Conservation (phyloP, 345 rosid genomes). For the Syzygium aromaticum region DNA sequence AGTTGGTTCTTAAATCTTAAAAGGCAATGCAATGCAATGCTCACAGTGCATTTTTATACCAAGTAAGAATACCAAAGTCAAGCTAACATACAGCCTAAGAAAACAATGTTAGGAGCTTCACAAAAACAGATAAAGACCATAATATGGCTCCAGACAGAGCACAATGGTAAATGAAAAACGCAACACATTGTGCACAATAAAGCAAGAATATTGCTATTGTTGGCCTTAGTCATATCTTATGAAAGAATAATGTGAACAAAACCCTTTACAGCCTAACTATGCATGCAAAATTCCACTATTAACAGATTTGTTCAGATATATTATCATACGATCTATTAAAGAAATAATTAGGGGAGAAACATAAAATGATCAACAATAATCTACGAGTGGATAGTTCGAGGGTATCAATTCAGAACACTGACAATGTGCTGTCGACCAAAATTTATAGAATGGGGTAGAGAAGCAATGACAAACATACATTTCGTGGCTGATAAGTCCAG, state of each 20-base stretch:
- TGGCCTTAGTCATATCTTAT: not conserved
- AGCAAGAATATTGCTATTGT: not conserved
- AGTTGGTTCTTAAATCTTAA: no score
- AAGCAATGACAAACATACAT: not conserved
- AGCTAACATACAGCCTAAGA: not conserved
- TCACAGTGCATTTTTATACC: not conserved
- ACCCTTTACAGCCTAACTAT: no score
- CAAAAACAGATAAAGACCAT: not conserved
- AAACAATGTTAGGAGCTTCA: not conserved
- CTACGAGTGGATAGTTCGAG: not conserved
- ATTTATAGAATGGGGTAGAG: not conserved
- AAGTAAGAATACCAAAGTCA: not conserved
- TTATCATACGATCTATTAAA: not conserved
- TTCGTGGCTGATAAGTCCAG: not conserved
- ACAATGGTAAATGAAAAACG: not conserved
- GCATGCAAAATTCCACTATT: no score
- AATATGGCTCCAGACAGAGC: not conserved
- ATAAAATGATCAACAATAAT: not conserved
- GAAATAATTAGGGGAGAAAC: not conserved
- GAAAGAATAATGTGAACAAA: not conserved
- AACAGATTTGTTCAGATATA: no score
- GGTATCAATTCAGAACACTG: not conserved
- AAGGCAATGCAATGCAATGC: not conserved
- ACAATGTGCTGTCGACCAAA: not conserved
- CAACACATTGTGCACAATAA: not conserved